Conservation (phyloP, 139 green algal species). For the Chlorella sp. region DNA sequence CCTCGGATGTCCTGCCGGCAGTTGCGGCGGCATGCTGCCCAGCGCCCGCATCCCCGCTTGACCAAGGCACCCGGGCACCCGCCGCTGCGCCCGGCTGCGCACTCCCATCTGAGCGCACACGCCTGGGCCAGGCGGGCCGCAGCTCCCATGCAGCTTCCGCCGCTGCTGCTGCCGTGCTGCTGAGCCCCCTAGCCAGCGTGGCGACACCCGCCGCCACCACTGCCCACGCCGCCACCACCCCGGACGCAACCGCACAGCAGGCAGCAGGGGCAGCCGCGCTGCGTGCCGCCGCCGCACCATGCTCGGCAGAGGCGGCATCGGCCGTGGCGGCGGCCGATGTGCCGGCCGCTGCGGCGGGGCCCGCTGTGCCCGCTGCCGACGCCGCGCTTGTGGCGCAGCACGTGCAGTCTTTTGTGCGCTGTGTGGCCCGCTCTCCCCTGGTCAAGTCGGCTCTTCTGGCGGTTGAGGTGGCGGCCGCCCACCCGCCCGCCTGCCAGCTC, state of each 20-base stretch:
- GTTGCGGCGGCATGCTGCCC: no score
- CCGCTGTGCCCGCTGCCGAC: neutral
- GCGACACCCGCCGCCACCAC: neutral
- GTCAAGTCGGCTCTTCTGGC: slow-evolving; percentile 18
- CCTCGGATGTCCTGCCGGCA: no score
- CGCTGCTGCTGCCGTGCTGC: no score
- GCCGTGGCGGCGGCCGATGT: neutral
- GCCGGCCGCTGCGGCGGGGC: neutral
- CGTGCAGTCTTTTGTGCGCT: neutral
- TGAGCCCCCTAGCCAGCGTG: neutral
- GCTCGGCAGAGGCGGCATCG: neutral
- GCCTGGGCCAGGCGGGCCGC: no score
- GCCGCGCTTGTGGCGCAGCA: neutral
- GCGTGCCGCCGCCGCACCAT: no score
- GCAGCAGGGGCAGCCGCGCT: no score
- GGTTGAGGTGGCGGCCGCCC: neutral
- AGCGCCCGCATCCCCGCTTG: no score
- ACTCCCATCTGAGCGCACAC: no score
- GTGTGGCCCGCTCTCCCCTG: neutral
- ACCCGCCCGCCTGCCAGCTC: neutral
- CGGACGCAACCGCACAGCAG: no score
- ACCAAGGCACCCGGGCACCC: no score
- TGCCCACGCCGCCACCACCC: neutral
- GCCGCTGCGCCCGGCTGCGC: no score
- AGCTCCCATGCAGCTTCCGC: no score